A percentile compares a stretch with the other conserved stretches of the same genome.
Evolutionary conservation across 495 filamentous ascomycete genomes (phyloP).

Genomic region (Lasiosphaeria ovina): DNA sequence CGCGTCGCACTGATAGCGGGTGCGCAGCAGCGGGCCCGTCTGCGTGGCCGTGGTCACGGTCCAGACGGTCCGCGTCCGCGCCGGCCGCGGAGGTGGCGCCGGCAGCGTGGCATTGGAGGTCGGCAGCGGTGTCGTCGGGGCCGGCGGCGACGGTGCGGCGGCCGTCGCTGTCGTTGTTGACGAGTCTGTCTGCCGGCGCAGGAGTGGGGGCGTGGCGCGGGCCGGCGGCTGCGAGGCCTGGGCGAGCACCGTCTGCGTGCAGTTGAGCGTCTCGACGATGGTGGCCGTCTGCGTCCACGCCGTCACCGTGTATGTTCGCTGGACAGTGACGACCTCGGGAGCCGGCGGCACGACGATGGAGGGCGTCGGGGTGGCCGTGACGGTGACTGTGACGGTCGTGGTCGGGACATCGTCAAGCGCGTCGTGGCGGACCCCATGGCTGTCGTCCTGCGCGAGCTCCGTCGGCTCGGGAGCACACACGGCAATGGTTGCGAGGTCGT

Average conservation of each 20-base stretch:
- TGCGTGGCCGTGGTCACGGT: constrained; percentile 11
- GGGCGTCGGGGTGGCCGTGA: constrained; percentile 10
- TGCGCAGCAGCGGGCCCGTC: constrained; percentile 9
- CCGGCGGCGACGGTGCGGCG: background rate
- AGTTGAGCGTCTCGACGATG: constrained; percentile 12
- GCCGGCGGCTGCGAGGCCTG: background rate
- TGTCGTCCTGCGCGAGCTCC: background rate
- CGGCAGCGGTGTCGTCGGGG: background rate
- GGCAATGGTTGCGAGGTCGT: constrained; percentile 2
- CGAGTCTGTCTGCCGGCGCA: constrained; percentile 7
- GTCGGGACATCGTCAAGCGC: background rate
- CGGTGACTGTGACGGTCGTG: constrained; percentile 4
- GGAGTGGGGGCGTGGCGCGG: background rate
- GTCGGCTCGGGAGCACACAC: constrained; percentile 10
- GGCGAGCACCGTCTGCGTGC: constrained; percentile 18
- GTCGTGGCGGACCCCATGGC: background rate
- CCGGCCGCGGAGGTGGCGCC: background rate
- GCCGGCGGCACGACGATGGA: background rate
- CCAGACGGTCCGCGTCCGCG: constrained; percentile 9
- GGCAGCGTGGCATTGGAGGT: background rate
- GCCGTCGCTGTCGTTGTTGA: background rate
- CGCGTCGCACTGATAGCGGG: constrained; percentile 10
- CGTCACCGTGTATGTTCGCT: constrained; percentile 15
- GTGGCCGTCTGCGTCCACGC: constrained; percentile 14
- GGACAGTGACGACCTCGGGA: constrained; percentile 9